Conservation (phyloP, 2,329 filamentous ascomycete species). For the Hypoxylon sp. region DNA sequence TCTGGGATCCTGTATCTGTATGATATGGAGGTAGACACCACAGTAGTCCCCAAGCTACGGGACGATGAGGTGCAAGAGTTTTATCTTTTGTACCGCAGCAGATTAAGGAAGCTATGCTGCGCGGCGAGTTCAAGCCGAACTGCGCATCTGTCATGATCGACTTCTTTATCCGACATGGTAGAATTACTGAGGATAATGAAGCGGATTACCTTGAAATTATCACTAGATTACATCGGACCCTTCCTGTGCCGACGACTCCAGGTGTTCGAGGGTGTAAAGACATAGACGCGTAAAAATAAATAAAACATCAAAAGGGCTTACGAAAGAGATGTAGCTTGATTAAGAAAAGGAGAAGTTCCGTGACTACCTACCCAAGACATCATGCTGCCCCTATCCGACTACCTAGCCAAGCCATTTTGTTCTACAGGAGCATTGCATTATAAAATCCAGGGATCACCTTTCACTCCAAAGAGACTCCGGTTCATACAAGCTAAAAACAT, state of each 20-base stretch:
- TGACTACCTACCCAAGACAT: background rate
- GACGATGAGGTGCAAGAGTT: conserved; percentile 73
- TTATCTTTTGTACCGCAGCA: conserved; percentile 67
- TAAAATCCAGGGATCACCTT: background rate
- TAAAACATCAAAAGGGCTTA: background rate
- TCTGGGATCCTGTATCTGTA: conserved; percentile 80
- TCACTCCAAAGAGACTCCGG: background rate
- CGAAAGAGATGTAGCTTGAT: background rate
- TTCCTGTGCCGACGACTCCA: conserved; percentile 43
- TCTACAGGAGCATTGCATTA: background rate
- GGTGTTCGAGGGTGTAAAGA: background rate
- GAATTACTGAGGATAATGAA: conserved; percentile 76
- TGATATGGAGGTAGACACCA: conserved; percentile 72
- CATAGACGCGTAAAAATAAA: background rate
- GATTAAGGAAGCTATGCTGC: conserved; percentile 69
- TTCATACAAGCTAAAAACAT: background rate
- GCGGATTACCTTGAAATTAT: conserved; percentile 74
- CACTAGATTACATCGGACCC: conserved; percentile 51
- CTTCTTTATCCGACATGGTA: conserved; percentile 79
- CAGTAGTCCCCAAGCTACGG: conserved; percentile 70
- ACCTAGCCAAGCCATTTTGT: background rate
- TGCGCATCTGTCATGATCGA: conserved; percentile 77
- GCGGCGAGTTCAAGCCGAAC: conserved; percentile 80
- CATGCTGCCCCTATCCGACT: background rate
- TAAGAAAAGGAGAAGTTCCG: background rate